phyloP scores from a whole-genome alignment of 176 grass and related monocot species.

The Lolium perenne region DNA sequence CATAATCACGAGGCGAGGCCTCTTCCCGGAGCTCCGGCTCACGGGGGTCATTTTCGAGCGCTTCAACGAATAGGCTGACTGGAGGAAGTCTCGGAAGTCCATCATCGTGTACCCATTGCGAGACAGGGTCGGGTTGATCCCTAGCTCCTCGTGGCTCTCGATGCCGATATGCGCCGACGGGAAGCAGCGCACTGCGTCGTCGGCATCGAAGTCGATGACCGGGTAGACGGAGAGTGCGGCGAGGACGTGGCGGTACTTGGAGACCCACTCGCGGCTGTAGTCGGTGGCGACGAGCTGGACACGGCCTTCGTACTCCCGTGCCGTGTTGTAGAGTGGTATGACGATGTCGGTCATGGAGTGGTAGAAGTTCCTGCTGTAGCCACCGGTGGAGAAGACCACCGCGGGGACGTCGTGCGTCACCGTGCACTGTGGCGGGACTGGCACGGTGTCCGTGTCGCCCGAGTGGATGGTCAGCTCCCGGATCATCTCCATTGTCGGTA shows the following conservation, averaged over 20 bases:
- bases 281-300: conserved; percentile 44
- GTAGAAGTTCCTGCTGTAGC: conserved; percentile 60
- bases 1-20: conserved; percentile 60
- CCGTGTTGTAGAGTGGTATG: conserved; percentile 38
- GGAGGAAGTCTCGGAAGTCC: no score
- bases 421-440: neutral
- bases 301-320: conserved; percentile 36
- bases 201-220: no score
- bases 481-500: conserved; percentile 29
- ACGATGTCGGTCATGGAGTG: conserved; percentile 68
- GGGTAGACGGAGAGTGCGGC: conserved; percentile 42
- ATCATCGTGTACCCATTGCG: no score
- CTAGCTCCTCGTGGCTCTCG: conserved; percentile 10
- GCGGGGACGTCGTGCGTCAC: no score
- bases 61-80: neutral
- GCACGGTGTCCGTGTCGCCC: neutral
- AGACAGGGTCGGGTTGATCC: conserved; percentile 46
- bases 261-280: conserved; percentile 14
- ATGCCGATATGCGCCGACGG: conserved; percentile 46
- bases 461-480: conserved; percentile 39
- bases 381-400: conserved; percentile 59
- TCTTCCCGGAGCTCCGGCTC: neutral
- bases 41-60: neutral
- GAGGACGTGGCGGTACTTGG: conserved; percentile 48
- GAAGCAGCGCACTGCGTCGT: conserved; percentile 49